Conservation (phyloP, 1,284 basidiomycete species). For the Pseudozyma flocculosa region DNA sequence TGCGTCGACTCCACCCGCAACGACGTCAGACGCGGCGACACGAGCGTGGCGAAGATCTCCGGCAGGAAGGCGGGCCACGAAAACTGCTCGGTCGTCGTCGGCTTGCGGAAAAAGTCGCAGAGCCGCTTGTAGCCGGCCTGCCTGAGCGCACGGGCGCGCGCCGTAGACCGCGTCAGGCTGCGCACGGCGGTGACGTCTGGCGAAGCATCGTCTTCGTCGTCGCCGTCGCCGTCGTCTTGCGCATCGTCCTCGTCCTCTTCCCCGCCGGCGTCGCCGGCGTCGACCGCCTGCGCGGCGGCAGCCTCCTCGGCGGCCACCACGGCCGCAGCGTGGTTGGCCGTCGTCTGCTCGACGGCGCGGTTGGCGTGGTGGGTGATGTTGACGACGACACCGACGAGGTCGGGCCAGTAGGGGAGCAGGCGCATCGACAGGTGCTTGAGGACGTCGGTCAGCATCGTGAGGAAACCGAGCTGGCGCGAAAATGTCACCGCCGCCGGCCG, state of each 20-base stretch:
- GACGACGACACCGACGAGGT: constrained; percentile 39
- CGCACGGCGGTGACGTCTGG: neutral
- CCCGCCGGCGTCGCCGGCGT: too few relatives aligned
- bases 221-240: neutral
- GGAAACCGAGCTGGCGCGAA: constrained; percentile 59
- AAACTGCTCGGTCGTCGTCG: constrained; percentile 62
- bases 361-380: constrained; percentile 47
- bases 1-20: constrained; percentile 87
- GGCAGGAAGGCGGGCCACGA: constrained; percentile 74
- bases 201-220: too few relatives aligned
- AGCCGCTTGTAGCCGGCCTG: constrained; percentile 83
- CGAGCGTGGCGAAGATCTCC: constrained; percentile 70
- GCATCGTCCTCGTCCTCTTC: constrained; percentile 1
- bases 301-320: constrained; percentile 8
- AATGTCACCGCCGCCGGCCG: constrained; percentile 22
- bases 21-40: constrained; percentile 76
- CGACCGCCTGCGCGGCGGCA: neutral
- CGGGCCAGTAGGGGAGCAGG: constrained; percentile 38
- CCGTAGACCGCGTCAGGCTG: constrained; percentile 20
- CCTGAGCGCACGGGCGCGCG: constrained; percentile 63
- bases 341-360: constrained; percentile 16
- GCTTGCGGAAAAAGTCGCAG: constrained; percentile 76
- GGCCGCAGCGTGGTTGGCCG: constrained; percentile 1
- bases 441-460: constrained; percentile 49
- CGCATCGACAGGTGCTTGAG: constrained; percentile 47